These are phyloP conservation scores for Suillus tomentosus DNA, from an alignment of 768 basidiomycete genomes.

Conservation along the genomic window DNA sequence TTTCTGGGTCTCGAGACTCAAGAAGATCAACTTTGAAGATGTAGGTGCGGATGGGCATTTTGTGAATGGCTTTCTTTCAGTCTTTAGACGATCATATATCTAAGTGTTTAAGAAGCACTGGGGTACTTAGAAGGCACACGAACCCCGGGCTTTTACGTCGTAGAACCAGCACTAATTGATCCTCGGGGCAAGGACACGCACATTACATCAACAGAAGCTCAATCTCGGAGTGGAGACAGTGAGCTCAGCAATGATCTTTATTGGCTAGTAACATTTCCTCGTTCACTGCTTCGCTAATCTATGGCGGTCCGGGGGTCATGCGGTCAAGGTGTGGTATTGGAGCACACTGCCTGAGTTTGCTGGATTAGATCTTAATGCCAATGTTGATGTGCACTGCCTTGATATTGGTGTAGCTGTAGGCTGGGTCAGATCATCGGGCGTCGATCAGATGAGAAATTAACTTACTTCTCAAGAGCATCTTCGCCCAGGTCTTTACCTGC, in stretches of 20 bases:
- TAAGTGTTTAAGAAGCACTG: conserved; percentile 1
- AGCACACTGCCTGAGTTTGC: conserved; percentile 4
- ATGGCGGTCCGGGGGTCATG: conserved; percentile 6
- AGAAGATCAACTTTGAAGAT: conserved; percentile 24
- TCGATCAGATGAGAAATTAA: conserved; percentile 24
- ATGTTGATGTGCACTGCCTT: conserved; percentile 68
- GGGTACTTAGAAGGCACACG: not conserved
- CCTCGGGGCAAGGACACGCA: conserved; percentile 7
- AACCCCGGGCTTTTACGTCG: conserved; percentile 1
- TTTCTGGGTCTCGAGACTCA: conserved; percentile 23
- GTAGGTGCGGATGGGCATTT: conserved; percentile 18
- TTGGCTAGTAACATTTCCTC: conserved; percentile 6
- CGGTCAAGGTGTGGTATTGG: conserved; percentile 6
- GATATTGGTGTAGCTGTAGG: conserved; percentile 52
- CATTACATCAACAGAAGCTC: conserved; percentile 6
- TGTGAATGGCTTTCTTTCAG: not conserved
- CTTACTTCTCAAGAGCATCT: conserved; percentile 60
- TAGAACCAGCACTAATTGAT: not conserved
- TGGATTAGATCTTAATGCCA: conserved; percentile 21
- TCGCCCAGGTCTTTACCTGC: conserved; percentile 81
- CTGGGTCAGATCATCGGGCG: conserved; percentile 46
- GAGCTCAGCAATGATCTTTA: conserved; percentile 2
- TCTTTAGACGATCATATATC: not conserved
- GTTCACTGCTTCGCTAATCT: conserved; percentile 7
- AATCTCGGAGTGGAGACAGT: conserved; percentile 5